phyloP scores from a whole-genome alignment of 1,284 basidiomycete species.

The Cystobasidium pallidum region DNA sequence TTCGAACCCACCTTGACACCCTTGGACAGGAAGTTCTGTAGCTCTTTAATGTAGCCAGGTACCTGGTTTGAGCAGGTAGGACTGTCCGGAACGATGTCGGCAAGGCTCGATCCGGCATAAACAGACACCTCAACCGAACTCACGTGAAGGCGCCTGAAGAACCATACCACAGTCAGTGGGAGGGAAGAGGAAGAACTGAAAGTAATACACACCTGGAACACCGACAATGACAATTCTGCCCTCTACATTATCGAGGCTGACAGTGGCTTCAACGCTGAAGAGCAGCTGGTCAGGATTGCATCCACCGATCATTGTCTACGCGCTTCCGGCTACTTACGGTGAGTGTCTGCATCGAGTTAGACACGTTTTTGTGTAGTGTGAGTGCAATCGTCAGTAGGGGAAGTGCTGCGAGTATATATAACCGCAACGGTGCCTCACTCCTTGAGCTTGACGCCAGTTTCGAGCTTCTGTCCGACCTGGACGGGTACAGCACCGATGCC shows the following conservation, averaged over 20 bases:
- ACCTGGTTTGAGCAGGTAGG: conserved; percentile 55
- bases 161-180: neutral
- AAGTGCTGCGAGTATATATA: too few relatives aligned
- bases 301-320: too few relatives aligned
- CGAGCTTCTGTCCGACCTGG: conserved; percentile 40
- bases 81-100: conserved; percentile 13
- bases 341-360: conserved; percentile 5
- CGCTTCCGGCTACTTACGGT: conserved; percentile 11
- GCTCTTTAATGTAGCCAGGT: conserved; percentile 54
- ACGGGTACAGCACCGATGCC: conserved; percentile 20
- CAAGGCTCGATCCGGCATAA: too few relatives aligned
- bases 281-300: neutral
- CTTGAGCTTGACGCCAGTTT: conserved; percentile 38
- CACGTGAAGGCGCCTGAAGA: conserved; percentile 36
- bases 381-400: neutral
- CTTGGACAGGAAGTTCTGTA: conserved; percentile 52
- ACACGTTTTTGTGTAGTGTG: neutral
- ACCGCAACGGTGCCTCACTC: conserved; percentile 14
- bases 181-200: neutral
- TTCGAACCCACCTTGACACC: conserved; percentile 49
- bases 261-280: conserved; percentile 30
- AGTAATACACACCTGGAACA: conserved; percentile 46
- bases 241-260: conserved; percentile 19
- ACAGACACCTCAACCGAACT: neutral
- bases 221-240: conserved; percentile 48